Evolutionary conservation across 2,329 filamentous ascomycete species (phyloP).

Genomic region (Nemania bipapillata): DNA sequence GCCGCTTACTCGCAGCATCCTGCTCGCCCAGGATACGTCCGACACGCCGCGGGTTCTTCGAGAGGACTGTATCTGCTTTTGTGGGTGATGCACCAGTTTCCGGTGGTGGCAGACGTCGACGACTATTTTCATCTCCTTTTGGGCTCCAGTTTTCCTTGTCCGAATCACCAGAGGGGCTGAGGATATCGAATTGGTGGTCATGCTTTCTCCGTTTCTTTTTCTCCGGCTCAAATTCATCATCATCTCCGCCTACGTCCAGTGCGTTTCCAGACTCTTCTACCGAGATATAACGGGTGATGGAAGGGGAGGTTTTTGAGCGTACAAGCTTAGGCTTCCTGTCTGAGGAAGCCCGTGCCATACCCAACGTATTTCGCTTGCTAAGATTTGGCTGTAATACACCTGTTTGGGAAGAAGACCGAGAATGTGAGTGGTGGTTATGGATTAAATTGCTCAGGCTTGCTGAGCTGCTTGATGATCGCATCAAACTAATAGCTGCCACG

Average conservation of each 20-base stretch:
- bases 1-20: slow-evolving; percentile 49
- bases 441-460: slow-evolving; percentile 54
- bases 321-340: slow-evolving; percentile 71
- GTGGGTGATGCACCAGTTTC: slow-evolving; percentile 18
- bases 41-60: slow-evolving; percentile 55
- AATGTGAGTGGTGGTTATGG: slow-evolving; percentile 45
- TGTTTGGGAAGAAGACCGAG: slow-evolving; percentile 20
- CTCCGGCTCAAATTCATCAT: slow-evolving; percentile 40
- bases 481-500: slow-evolving; percentile 80
- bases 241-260: slow-evolving; percentile 43
- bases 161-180: slow-evolving; percentile 72
- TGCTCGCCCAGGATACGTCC: slow-evolving; percentile 58
- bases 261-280: slow-evolving; percentile 42
- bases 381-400: slow-evolving; percentile 64
- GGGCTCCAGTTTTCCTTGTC: slow-evolving; percentile 94
- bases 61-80: slow-evolving; percentile 25
- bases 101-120: slow-evolving; percentile 16
- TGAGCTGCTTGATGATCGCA: slow-evolving; percentile 75
- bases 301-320: slow-evolving; percentile 62
- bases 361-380: slow-evolving; percentile 71
- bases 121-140: slow-evolving; percentile 58
- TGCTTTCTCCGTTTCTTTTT: slow-evolving; percentile 53
- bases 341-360: slow-evolving; percentile 47
- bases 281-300: slow-evolving; percentile 29
- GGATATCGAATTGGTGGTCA: slow-evolving; percentile 56